Evolutionary conservation across 2,329 filamentous ascomycete species (phyloP), one percentile per base, ranked within the genome.

Genomic region (Ophidiomyces ophidiicola): DNA sequence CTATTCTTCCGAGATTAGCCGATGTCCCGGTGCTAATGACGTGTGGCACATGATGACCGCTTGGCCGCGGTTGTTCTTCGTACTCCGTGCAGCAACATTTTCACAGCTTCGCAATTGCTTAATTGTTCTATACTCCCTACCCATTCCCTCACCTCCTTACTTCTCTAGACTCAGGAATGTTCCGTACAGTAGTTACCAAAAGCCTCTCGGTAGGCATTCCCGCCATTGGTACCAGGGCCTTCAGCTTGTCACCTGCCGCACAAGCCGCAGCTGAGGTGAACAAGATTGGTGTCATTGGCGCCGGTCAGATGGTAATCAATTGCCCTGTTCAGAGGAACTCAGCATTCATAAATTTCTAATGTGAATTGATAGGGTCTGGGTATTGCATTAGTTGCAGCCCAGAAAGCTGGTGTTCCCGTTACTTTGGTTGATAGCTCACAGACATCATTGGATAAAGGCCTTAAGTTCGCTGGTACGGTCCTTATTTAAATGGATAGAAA

Each of bases 361-460:
- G 7, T 21, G 10, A 21, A 5, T n/a, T 11, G 6, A 30, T 51
- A 96, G 88, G 90, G 90, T 44, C 68, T 98, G 31, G 90, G 90
- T 44, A 98, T 98, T 59, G 90, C 90, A 36, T 76, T 98, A 11
- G 88, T 98, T 32, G 90, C 88, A 36, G 85, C 88, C 30, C 78
- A 84, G 49, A 86, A 70, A 58, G 88, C 88, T 30, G 70, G 77
- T 44, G 74, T 98, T 0, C 82, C 85, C 2, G 88, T 98, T 8
- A 86, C 75, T 7, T 61, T 98, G 28, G 74, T 98, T 44, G 90
- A 98, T 60, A 81, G 66, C 45, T 90, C 81, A 7, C 78, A 93
- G 62, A 74, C 78, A 32, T 83, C 88, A 11, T 71, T 98, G 46
- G 80, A 90, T 55, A 94, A 92, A 66, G 85, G 86, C 32, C 63